Conservation (phyloP, 176 grass and related monocot genomes). For the Ampelocalamus luodianensis region DNA sequence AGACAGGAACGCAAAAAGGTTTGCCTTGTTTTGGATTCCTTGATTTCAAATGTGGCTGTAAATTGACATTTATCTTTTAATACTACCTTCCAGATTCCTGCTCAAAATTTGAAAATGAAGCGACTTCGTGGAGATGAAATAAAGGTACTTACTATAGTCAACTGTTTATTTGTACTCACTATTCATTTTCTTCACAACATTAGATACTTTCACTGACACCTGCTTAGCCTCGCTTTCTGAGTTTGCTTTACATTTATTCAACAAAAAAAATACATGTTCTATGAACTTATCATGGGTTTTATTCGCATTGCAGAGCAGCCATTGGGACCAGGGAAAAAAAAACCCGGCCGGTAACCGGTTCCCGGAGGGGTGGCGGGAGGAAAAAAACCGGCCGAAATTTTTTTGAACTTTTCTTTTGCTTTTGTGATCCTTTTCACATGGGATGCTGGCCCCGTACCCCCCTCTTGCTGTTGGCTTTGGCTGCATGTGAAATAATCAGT, state of each 20-base stretch:
- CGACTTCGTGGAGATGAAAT: conserved; percentile 82
- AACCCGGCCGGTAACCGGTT: too few relatives aligned
- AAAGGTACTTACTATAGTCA: conserved; percentile 54
- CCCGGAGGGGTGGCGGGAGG: too few relatives aligned
- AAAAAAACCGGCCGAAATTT: too few relatives aligned
- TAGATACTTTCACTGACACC: conserved; percentile 20
- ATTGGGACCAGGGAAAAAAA: too few relatives aligned
- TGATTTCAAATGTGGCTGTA: conserved; percentile 30
- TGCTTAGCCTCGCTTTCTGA: conserved; percentile 13
- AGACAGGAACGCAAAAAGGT: conserved; percentile 97
- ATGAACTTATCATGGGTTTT: conserved; percentile 44
- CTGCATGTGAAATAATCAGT: too few relatives aligned
- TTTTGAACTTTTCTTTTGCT: too few relatives aligned
- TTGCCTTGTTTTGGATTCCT: conserved; percentile 33
- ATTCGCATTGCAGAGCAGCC: conserved; percentile 69
- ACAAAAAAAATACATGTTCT: conserved; percentile 31
- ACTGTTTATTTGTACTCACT: conserved; percentile 20
- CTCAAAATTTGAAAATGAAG: conserved; percentile 95
- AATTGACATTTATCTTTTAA: conserved; percentile 30
- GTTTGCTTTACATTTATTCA: conserved; percentile 5
- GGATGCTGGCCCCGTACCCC: too few relatives aligned
- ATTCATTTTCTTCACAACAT: conserved; percentile 27
- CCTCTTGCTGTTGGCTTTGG: too few relatives aligned
- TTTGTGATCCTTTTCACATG: too few relatives aligned
- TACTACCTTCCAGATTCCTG: conserved; percentile 56